Base-by-base conservation (phyloP, 306 rosid genomes). In the Medicago lupulina region DNA sequence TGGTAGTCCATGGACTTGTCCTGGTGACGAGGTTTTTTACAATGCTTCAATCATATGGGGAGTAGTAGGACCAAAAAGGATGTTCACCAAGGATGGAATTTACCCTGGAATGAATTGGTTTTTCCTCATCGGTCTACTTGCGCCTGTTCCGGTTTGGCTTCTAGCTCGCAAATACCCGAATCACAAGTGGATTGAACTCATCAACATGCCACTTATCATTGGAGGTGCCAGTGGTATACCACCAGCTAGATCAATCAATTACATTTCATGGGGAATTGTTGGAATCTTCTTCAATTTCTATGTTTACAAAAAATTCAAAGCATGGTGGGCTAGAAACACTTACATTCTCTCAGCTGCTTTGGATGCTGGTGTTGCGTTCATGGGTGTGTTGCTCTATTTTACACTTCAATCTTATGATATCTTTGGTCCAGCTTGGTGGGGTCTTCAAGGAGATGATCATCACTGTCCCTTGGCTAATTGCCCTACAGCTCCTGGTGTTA, bases 31-130 rank as follows among this genome's bases (percentile, higher is more conserved):
- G 12, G 94, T 93, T 17, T 86, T 90, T 49, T 93, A 86, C 70
- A 86, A 85, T 49, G 98, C 98, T 31, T 92, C 98, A 5, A 85
- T 92, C 60, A 90, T 90, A 57, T 92, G 98, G 96, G 96, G 98
- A 19, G 34, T 90, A 0, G 80, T 90, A 8, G 96, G 98, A 7
- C 96, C 98, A 1, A n/a, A 63, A 2, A 86, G 85, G 58, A 89
- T 90, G 95, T 87, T 93, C 71, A 67, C 84, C 0, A 77, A 23
- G 10, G 77, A 76, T 0, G 98, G 96, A 0, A 4, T 76, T 7
- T 89, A 90, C 84, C 83, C 90, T 0, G 70, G 28, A 44, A 2
- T 93, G 90, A 90, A 90, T 41, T 86, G 88, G 88, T 85, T 93
- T 73, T 93, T 87, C 86, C 87, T 90, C 50, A 19, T 90, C 1